Evolutionary conservation across 495 filamentous ascomycete genomes (phyloP).

Genomic region (Halenospora varia): DNA sequence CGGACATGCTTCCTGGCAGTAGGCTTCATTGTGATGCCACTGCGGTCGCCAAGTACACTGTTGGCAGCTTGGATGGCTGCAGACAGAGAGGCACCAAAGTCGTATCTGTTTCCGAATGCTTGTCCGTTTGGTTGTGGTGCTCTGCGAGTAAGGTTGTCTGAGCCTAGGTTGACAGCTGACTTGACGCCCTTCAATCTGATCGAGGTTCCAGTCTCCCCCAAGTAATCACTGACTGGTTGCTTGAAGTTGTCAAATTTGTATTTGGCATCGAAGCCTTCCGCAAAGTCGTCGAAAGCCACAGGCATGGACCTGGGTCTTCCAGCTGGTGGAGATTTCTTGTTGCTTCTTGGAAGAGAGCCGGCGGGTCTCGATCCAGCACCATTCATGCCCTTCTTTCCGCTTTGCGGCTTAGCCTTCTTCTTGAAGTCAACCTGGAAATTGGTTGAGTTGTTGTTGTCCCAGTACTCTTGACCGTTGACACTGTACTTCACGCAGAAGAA

Average conservation of each 20-base stretch:
- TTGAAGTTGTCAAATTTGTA: slow-evolving; percentile 53
- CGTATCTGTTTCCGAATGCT: slow-evolving; percentile 87
- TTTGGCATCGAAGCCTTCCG: slow-evolving; percentile 45
- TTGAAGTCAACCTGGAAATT: slow-evolving; percentile 93
- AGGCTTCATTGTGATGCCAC: slow-evolving; percentile 43
- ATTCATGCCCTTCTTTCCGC: slow-evolving; percentile 48
- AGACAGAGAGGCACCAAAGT: slow-evolving; percentile 83
- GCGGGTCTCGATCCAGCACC: slow-evolving; percentile 50
- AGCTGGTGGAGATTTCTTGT: slow-evolving; percentile 42
- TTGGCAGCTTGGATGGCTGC: slow-evolving; percentile 74
- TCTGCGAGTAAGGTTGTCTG: slow-evolving; percentile 43
- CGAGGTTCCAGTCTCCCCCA: slow-evolving; percentile 42
- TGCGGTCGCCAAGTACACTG: slow-evolving; percentile 42
- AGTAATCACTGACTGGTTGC: slow-evolving; percentile 48
- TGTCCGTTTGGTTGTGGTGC: slow-evolving; percentile 60
- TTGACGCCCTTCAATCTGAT: slow-evolving; percentile 47
- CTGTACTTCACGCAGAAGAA: slow-evolving; percentile 89
- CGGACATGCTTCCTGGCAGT: slow-evolving; percentile 28
- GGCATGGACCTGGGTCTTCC: slow-evolving; percentile 60
- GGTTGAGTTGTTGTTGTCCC: slow-evolving; percentile 85
- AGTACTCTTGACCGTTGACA: slow-evolving; percentile 80
- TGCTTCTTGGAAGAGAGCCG: slow-evolving; percentile 72
- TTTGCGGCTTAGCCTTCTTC: slow-evolving; percentile 61
- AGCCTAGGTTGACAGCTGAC: slow-evolving; percentile 40
- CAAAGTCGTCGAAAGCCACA: slow-evolving; percentile 65